Evolutionary conservation across 164 flowering plant genomes (phyloP), one percentile per base, ranked within the genome.

Genomic region (Vitis cinerea): DNA sequence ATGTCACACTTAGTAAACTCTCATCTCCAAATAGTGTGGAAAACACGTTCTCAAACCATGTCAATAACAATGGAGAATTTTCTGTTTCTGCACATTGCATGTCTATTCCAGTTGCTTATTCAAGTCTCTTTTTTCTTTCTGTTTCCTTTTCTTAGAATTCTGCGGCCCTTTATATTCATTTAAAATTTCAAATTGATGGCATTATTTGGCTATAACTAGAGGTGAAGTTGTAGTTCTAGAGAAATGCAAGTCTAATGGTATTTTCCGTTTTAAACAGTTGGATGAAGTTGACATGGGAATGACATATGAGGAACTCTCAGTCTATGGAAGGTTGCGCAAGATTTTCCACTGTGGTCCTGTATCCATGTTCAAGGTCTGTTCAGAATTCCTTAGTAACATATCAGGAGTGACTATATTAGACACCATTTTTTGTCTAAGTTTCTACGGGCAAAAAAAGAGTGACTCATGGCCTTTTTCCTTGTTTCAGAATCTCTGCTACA

Each of bases 241-340:
- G 47, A 19, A 17, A 10, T 53, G 54, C 29, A 44, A 17, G 13
- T 19, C 50, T 59, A 67, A 47, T 55, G 63, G 52, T 64, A n/a
- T 64, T 37, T 60, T 62, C 48, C 74, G 14, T 77, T 67, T 74
- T 37, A 44, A 76, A 74, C 84, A 92, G 97, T 82, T 91, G 68
- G 99, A 94, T 79, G 99, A 92, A 81, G 98, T 94, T 65, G 99
- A 92, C 78, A 94, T 94, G 97, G 98, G 98, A 63, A 94, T 94
- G 98, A 94, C 99, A 47, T 90, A 94, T 59, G 97, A 91, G 76
- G 99, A 94, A 78, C 91, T 94, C 61, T 94, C 98, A 8, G 87
- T 88, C 53, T 94, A 94, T 63, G 98, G 97, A 73, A 86, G 98
- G 73, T 49, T 92, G 83, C 85, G 98, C 10, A 94, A 94, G 81